Conservation (phyloP, 169 alveolate species). For the Eimeria falciformis region DNA sequence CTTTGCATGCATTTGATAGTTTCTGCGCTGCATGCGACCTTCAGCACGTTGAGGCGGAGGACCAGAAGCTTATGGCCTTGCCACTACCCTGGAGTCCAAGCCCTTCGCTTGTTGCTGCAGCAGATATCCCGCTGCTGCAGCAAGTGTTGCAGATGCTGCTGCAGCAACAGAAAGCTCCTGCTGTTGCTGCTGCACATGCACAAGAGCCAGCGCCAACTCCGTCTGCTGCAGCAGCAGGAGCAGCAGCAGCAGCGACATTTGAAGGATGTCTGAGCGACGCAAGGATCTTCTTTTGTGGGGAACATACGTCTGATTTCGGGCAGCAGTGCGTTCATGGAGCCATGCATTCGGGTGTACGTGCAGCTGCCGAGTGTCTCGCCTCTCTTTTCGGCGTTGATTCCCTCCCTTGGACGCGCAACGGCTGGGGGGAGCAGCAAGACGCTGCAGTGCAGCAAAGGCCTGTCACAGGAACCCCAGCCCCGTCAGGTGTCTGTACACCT, state of each 20-base stretch:
- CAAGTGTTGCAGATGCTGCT: slow-evolving; percentile 16
- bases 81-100: slow-evolving; percentile 43
- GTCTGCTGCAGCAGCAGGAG: slow-evolving; percentile 12
- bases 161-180: slow-evolving; percentile 25
- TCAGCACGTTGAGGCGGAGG: slow-evolving; percentile 39
- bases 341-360: slow-evolving; percentile 75
- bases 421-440: slow-evolving; percentile 40
- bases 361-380: slow-evolving; percentile 77
- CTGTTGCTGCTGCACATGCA: background rate
- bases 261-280: slow-evolving; percentile 36
- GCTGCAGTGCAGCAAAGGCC: background rate
- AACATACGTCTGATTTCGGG: slow-evolving; percentile 73
- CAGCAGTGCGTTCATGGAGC: slow-evolving; percentile 76
- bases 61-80: slow-evolving; percentile 20
- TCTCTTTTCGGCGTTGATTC: slow-evolving; percentile 28
- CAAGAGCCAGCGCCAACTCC: background rate
- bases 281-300: slow-evolving; percentile 63
- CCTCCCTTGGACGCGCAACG: slow-evolving; percentile 37
- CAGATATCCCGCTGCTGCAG: slow-evolving; percentile 21
- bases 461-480: background rate
- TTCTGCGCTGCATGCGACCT: too few relatives aligned
- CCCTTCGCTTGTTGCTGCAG: slow-evolving; percentile 23
- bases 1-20: too few relatives aligned
- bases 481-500: background rate
- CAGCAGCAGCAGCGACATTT: slow-evolving; percentile 41